Percentiles rank a stretch among this genome's conserved stretches.
Conservation (phyloP, 1,139 yeast genomes). For the Scheffersomyces stambukii region DNA sequence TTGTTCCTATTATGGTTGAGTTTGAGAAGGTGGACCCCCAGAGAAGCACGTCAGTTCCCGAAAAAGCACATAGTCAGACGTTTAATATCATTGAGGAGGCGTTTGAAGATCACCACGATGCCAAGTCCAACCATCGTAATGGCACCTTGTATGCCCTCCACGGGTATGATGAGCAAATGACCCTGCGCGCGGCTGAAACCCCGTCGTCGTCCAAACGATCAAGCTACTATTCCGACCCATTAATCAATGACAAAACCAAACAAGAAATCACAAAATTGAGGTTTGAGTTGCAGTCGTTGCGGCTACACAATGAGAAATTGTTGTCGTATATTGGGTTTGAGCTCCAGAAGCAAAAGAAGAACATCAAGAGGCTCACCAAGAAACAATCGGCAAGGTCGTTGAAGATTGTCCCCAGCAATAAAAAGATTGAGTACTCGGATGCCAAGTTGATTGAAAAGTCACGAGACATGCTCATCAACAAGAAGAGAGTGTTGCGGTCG, state of each 20-base stretch:
- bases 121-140: slow-evolving; percentile 7
- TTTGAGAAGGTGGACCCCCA: slow-evolving; percentile 26
- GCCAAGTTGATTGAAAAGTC: slow-evolving; percentile 47
- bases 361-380: slow-evolving; percentile 37
- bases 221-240: slow-evolving; percentile 24
- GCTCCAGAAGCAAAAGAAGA: slow-evolving; percentile 47
- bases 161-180: slow-evolving; percentile 11
- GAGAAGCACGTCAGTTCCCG: slow-evolving; percentile 32
- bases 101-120: slow-evolving; percentile 1
- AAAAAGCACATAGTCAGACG: slow-evolving; percentile 12
- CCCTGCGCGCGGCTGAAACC: slow-evolving; percentile 5
- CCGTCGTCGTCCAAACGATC: slow-evolving; percentile 32
- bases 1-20: slow-evolving; percentile 43
- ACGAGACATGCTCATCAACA: slow-evolving; percentile 37
- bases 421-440: slow-evolving; percentile 48
- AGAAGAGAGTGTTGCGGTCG: slow-evolving; percentile 41
- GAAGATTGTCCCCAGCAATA: slow-evolving; percentile 6
- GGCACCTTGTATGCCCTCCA: slow-evolving; percentile 11
- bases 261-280: slow-evolving; percentile 51
- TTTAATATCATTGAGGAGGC: slow-evolving; percentile 7
- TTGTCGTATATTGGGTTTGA: slow-evolving; percentile 56
- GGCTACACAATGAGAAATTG: slow-evolving; percentile 53
- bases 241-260: slow-evolving; percentile 38
- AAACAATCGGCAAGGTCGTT: slow-evolving; percentile 23
- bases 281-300: slow-evolving; percentile 52